phyloP scores from a whole-genome alignment of 768 basidiomycete genomes.

The Russula dissimulans region DNA sequence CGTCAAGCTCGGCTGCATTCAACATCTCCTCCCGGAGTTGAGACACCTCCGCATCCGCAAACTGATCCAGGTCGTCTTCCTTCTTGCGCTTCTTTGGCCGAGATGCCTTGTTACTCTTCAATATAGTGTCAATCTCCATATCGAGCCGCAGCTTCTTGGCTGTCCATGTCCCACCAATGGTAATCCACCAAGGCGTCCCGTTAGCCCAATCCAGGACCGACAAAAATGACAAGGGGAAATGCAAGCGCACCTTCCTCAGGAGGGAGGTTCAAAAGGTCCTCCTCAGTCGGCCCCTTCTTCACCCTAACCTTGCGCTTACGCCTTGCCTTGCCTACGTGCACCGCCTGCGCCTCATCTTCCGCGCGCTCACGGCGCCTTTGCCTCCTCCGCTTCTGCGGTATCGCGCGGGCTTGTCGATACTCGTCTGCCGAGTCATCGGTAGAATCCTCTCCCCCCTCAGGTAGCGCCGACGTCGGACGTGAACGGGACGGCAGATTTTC shows the following conservation, averaged over 20 bases:
- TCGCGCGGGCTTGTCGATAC: slow-evolving; percentile 32
- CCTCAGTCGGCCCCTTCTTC: slow-evolving; percentile 37
- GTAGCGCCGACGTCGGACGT: slow-evolving; percentile 24
- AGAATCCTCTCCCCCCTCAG: slow-evolving; percentile 31
- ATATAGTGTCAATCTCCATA: slow-evolving; percentile 77
- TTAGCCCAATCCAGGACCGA: neutral
- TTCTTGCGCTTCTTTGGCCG: slow-evolving; percentile 64
- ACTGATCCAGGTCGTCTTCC: slow-evolving; percentile 77
- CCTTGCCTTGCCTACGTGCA: slow-evolving; percentile 44
- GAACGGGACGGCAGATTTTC: slow-evolving; percentile 36
- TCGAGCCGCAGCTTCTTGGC: slow-evolving; percentile 72
- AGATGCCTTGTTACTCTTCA: slow-evolving; percentile 67
- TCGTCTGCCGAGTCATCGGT: slow-evolving; percentile 44
- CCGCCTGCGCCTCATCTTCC: slow-evolving; percentile 25
- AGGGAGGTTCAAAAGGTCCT: slow-evolving; percentile 58
- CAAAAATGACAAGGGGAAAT: neutral
- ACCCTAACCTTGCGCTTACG: slow-evolving; percentile 30
- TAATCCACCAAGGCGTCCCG: neutral
- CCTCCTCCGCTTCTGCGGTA: slow-evolving; percentile 25
- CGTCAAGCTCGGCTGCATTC: slow-evolving; percentile 75
- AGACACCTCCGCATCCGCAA: slow-evolving; percentile 86
- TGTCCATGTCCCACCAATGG: slow-evolving; percentile 26
- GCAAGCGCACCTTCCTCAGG: slow-evolving; percentile 61
- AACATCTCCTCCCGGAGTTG: slow-evolving; percentile 86
- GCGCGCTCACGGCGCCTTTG: slow-evolving; percentile 15